Evolutionary conservation across 768 basidiomycete species (phyloP), one percentile per base, ranked within the genome.

Genomic region (Trametes sanguinea): DNA sequence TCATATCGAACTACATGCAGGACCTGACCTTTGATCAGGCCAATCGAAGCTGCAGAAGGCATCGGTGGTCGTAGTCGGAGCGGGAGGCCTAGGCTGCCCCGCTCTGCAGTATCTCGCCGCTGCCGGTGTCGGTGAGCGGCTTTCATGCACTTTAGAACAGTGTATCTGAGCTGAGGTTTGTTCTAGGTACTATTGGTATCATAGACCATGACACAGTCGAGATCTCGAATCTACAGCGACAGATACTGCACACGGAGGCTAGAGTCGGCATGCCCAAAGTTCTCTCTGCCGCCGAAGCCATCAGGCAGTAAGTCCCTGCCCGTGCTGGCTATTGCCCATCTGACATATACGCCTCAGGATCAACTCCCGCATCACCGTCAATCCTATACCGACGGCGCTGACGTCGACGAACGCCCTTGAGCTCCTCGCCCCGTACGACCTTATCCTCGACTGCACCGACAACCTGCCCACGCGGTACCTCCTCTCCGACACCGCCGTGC

Each of bases 71-170:
- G 93, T 98, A 3, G 85, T 98, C 3, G 97, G 97, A 30, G 97
- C 95, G 14, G 97, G 97, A 0, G 97, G 97, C 8, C 81, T 99
- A 11, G 97, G 97, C 10, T 98, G 97, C 73, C 95, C 97, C 50
- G 93, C 92, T 43, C 79, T 99, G 48, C 94, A 97, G 71, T 97
- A 98, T 74, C 85, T 99, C 10, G 93, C 86, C 4, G 92, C 94
- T 6, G 90, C 93, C 13, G 97, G 97, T 29, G 82, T 98, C 61
- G 96, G 96, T 92, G 68, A 65, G 88, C 70, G 46, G 5, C 10
- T 51, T 11, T 42, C 1, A 5, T 16, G 56, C 52, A 47, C 11
- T 37, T 37, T 37, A 37, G 35, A 11, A 37, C 22, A 22, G 22
- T 22, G 68, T 51, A 51, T 40, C 17, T 29, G 35, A 40, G 52